Percentiles rank a stretch among this genome's conserved stretches.
These are phyloP conservation scores for Plasmodiophora brassicae DNA, from an alignment of 208 protist genomes.

Conservation along the genomic window DNA sequence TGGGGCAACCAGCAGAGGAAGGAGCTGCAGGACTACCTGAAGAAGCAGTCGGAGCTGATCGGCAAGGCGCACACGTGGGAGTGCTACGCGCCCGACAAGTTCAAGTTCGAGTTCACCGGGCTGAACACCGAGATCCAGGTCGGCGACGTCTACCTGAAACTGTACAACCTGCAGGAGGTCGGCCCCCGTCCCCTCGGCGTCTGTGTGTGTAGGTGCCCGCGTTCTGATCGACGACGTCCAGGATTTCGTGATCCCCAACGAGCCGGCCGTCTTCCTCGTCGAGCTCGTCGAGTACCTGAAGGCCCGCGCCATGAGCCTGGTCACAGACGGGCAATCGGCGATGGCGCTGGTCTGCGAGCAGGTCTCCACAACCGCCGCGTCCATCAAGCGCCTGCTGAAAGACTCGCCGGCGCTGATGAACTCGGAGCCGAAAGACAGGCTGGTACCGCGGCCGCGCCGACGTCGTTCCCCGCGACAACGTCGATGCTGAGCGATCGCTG, in stretches of 20 bases:
- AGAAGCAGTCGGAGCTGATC: background rate
- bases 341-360: background rate
- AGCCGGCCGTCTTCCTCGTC: background rate
- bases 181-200: too few relatives aligned
- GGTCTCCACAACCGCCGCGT: background rate
- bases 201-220: too few relatives aligned
- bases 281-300: background rate
- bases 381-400: background rate
- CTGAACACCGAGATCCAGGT: background rate
- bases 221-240: background rate
- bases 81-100: background rate
- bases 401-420: background rate
- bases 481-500: background rate
- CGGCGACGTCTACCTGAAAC: background rate
- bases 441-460: background rate
- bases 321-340: background rate
- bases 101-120: background rate
- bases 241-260: slow-evolving; percentile 13
- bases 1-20: background rate
- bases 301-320: background rate
- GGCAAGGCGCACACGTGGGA: background rate
- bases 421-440: background rate
- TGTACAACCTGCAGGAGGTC: background rate
- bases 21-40: background rate
- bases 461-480: too few relatives aligned